phyloP scores from a whole-genome alignment of 768 basidiomycete species.

The Mycena epipterygia region DNA sequence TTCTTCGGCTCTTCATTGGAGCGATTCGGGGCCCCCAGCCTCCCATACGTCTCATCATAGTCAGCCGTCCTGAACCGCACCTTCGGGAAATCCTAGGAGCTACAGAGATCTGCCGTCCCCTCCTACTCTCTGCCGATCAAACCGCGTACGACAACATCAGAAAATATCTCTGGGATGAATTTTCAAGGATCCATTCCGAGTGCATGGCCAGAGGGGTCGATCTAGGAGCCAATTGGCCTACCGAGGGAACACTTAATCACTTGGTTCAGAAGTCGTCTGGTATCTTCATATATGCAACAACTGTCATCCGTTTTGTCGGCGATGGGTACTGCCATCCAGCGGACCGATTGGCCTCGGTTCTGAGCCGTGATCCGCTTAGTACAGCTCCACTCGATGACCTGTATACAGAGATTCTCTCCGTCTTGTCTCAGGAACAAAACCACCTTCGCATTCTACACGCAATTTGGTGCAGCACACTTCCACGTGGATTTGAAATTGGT shows the following conservation, averaged over 20 bases:
- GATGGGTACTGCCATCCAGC: slow-evolving; percentile 7
- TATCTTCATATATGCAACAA: slow-evolving; percentile 15
- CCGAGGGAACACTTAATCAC: not conserved
- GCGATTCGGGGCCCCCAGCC: not conserved
- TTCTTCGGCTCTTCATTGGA: slow-evolving; percentile 4
- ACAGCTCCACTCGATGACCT: slow-evolving; percentile 17
- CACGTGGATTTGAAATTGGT: not conserved
- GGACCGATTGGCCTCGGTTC: not conserved
- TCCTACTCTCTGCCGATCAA: not conserved
- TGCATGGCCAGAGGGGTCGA: not conserved
- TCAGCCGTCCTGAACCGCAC: slow-evolving; percentile 16
- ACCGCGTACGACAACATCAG: slow-evolving; percentile 8
- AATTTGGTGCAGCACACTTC: not conserved
- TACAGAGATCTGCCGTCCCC: not conserved
- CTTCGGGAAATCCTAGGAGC: slow-evolving; percentile 2
- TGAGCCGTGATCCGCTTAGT: slow-evolving; percentile 8
- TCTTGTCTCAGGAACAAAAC: not conserved
- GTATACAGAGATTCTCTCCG: slow-evolving; percentile 18
- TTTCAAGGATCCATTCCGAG: not conserved
- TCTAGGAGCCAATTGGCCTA: not conserved
- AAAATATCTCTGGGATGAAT: not conserved
- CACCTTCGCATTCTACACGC: not conserved
- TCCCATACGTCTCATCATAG: slow-evolving; percentile 2
- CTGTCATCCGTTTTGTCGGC: too few species aligned
- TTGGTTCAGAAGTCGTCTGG: slow-evolving; percentile 8